These are phyloP conservation scores for Dianthus caryophyllus DNA, from an alignment of 148 eudicot genomes.

Conservation along the genomic window DNA sequence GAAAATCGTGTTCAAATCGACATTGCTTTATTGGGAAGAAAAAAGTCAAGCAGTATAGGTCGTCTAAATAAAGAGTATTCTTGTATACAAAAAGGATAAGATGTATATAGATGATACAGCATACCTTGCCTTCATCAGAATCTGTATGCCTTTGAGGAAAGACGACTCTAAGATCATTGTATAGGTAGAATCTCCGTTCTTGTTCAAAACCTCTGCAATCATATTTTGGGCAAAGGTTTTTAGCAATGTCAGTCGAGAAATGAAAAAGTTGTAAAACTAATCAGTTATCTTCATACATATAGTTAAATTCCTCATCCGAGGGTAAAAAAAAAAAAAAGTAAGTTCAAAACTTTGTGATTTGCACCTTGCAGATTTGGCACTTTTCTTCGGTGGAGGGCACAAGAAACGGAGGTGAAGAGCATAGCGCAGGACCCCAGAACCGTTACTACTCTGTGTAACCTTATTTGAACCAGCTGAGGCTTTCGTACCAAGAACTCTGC, in stretches of 20 bases:
- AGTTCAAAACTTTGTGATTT: background rate
- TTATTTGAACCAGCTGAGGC: slow-evolving; percentile 28
- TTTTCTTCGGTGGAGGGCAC: slow-evolving; percentile 54
- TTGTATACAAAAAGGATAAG: background rate
- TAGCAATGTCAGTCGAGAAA: too few species aligned
- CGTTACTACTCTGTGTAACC: slow-evolving; percentile 30
- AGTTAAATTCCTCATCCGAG: slow-evolving; percentile 1
- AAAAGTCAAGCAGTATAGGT: background rate
- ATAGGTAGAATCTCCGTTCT: slow-evolving; percentile 57
- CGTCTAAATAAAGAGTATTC: background rate
- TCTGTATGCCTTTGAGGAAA: slow-evolving; percentile 87
- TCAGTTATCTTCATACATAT: too few species aligned
- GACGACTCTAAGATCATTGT: slow-evolving; percentile 64
- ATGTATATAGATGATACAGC: slow-evolving; percentile 6
- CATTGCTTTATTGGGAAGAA: background rate
- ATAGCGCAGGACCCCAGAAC: slow-evolving; percentile 64
- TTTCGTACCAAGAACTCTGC: slow-evolving; percentile 24
- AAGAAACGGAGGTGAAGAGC: slow-evolving; percentile 84
- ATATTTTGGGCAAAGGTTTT: slow-evolving; percentile 15
- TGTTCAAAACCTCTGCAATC: slow-evolving; percentile 22
- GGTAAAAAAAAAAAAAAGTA: background rate
- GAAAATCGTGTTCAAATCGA: background rate
- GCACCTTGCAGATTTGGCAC: slow-evolving; percentile 38
- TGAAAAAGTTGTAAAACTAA: too few species aligned
- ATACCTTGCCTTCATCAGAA: slow-evolving; percentile 86